A percentile compares a stretch with the other conserved stretches of the same genome.
phyloP scores from a whole-genome alignment of 2,329 filamentous ascomycete genomes.

The Penicillium sp. region DNA sequence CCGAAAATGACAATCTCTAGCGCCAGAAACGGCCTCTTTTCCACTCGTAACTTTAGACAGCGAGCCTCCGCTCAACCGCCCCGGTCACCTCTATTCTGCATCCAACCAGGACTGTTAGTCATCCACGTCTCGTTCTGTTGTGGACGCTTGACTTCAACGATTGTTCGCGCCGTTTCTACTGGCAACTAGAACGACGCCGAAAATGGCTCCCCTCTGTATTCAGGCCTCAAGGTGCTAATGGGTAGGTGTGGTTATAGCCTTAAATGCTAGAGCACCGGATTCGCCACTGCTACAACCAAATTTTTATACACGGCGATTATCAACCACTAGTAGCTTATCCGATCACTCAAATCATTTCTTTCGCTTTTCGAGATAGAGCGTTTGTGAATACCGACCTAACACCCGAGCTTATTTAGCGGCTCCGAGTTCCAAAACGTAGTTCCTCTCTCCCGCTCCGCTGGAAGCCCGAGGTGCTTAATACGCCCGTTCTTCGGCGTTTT shows the following conservation, averaged over 20 bases:
- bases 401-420: slow-evolving; percentile 29
- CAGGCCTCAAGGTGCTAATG: slow-evolving; percentile 26
- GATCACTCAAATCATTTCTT: slow-evolving; percentile 29
- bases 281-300: slow-evolving; percentile 11
- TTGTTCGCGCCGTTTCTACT: too few relatives aligned
- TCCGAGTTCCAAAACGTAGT: slow-evolving; percentile 24
- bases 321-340: slow-evolving; percentile 29
- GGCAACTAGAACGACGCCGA: too few relatives aligned
- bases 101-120: too few relatives aligned
- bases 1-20: too few relatives aligned
- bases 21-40: too few relatives aligned
- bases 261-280: not conserved
- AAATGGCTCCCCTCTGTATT: too few relatives aligned
- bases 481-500: slow-evolving; percentile 22
- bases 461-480: slow-evolving; percentile 15
- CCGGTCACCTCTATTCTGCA: too few relatives aligned
- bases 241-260: slow-evolving; percentile 22
- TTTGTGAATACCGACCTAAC: slow-evolving; percentile 30
- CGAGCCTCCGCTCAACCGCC: too few relatives aligned
- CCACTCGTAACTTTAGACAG: too few relatives aligned
- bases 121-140: too few relatives aligned
- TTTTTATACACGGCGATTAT: slow-evolving; percentile 35
- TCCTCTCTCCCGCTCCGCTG: slow-evolving; percentile 16
- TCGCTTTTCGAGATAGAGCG: slow-evolving; percentile 27
- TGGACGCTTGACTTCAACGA: too few relatives aligned